Base-by-base conservation (phyloP, 2,329 filamentous ascomycete species). In the Leptoxyphium fumago region DNA sequence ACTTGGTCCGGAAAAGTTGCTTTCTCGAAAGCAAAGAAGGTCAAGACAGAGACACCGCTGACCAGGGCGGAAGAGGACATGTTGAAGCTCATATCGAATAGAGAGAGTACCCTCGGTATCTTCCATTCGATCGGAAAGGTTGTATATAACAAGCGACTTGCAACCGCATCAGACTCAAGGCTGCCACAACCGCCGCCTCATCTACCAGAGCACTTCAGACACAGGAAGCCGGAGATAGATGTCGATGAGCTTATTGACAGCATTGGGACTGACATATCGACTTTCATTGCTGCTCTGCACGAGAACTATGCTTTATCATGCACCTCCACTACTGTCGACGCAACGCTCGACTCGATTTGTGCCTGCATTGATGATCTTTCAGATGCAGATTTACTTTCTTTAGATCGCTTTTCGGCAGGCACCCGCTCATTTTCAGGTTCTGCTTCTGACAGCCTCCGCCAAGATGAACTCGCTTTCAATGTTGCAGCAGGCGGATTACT, bases 121-220 rank as follows among this genome's bases (percentile, higher is more conserved):
- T 98, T 98, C 57, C 91, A 98, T 61, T 87, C 91, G 0, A 84
- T 96, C 10, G 91, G 89, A 2, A 95, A 91, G 59, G 84, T 98
- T 2, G 80, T 96, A 1, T 94, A 96, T 67, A 98, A 98, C 67
- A 98, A 95, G 61, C 76, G 91, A 39, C 74, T 82, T 17, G 77
- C 81, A 26, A 59, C 62, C 3, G 63, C 70, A 10, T 52, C 61
- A 39, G 54, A 58, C 39, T 47, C 47, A 10, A 46, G 44, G 11
- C 52, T 64, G 2, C 47, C 62, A 34, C 67, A 70, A 42, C 69
- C 70, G 11, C 67, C 69, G 15, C 55, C 61, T 36, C 68, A 66
- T 54, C 62, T 71, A 28, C 65, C 69, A 0, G 64, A 69, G 43
- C 60, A 64, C 42, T 56, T 60, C 29, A 61, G 69, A 42, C 58